A percentile compares a stretch with the other conserved stretches of the same genome.
Conservation (phyloP, 441 rosid genomes). For the Dalechampia spathulata region DNA sequence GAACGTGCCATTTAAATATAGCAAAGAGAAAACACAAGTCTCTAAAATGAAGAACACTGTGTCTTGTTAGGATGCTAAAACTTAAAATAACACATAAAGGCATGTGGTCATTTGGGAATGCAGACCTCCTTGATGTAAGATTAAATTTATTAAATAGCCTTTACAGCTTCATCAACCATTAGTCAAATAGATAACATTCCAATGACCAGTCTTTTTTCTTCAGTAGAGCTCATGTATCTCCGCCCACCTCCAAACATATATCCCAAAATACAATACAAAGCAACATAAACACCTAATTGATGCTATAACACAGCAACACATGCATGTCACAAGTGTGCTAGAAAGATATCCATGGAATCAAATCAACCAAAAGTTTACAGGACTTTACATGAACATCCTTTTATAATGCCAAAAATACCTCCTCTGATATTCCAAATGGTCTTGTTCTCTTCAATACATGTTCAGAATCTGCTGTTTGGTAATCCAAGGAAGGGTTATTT, state of each 20-base stretch:
- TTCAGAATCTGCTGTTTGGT: slow-evolving; percentile 78
- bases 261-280: background rate
- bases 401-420: slow-evolving; percentile 27
- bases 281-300: slow-evolving; percentile 2
- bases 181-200: background rate
- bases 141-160: too few relatives aligned
- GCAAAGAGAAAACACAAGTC: background rate
- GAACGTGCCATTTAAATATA: background rate
- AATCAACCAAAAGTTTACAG: background rate
- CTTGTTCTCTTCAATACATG: slow-evolving; percentile 61
- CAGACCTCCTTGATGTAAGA: background rate
- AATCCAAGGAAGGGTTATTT: slow-evolving; percentile 51
- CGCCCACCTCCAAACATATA: background rate
- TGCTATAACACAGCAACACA: background rate
- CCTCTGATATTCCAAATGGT: slow-evolving; percentile 59
- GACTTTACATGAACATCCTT: background rate
- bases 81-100: background rate
- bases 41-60: background rate
- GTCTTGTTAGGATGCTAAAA: background rate
- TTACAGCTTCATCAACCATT: background rate
- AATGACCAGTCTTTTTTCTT: background rate
- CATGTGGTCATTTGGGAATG: background rate
- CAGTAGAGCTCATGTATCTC: background rate
- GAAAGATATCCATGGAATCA: background rate
- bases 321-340: background rate